Evolutionary conservation across 768 basidiomycete genomes (phyloP).

Genomic region (Phlegmacium glaucopus): DNA sequence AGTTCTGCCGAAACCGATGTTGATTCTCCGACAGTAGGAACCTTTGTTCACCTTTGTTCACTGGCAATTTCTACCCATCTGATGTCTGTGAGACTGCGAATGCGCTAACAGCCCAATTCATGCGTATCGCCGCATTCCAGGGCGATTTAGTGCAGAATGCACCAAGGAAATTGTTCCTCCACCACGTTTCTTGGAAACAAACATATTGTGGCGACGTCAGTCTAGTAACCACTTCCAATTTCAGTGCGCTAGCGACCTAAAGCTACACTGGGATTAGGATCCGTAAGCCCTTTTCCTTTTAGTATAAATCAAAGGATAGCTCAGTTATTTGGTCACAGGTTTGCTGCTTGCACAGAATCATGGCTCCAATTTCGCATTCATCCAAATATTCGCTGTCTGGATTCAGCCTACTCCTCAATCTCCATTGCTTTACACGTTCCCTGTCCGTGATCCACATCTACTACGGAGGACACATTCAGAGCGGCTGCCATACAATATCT

Average conservation of each 20-base stretch:
- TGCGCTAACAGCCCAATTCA: slow-evolving; percentile 44
- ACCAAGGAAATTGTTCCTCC: slow-evolving; percentile 46
- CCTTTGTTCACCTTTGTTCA: slow-evolving; percentile 19
- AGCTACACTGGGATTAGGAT: slow-evolving; percentile 34
- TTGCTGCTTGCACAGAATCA: slow-evolving; percentile 40
- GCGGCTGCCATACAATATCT: slow-evolving; percentile 33
- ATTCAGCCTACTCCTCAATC: slow-evolving; percentile 35
- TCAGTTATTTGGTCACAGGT: not conserved
- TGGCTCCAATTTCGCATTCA: slow-evolving; percentile 38
- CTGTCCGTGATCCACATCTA: slow-evolving; percentile 30
- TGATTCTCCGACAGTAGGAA: no score
- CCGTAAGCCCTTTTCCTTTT: slow-evolving; percentile 32
- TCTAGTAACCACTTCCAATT: not conserved
- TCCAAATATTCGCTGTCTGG: slow-evolving; percentile 42
- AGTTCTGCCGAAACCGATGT: no score
- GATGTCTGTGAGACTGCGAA: slow-evolving; percentile 46
- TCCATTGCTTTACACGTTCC: slow-evolving; percentile 38
- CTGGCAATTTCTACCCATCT: slow-evolving; percentile 22
- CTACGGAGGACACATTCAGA: slow-evolving; percentile 44
- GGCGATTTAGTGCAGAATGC: slow-evolving; percentile 51
- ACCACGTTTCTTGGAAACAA: slow-evolving; percentile 35
- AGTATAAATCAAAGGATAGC: no score
- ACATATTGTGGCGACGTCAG: slow-evolving; percentile 29
- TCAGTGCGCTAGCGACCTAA: slow-evolving; percentile 44
- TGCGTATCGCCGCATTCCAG: slow-evolving; percentile 45